Evolutionary conservation across 345 rosid species (phyloP).

Genomic region (Eucalyptus dawsonii): DNA sequence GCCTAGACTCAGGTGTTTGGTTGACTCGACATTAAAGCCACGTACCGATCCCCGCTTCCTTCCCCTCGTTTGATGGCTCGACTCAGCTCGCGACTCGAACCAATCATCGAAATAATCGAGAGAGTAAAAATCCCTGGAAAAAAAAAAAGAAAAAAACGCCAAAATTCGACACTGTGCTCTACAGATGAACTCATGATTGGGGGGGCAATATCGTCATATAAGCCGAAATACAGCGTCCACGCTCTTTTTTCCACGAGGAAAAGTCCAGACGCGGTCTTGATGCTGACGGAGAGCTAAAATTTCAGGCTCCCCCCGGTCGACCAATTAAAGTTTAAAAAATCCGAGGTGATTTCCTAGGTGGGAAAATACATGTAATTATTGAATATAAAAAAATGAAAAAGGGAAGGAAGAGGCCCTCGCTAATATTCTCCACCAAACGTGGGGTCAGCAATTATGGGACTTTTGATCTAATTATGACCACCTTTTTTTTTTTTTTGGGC

Average conservation of each 20-base stretch:
- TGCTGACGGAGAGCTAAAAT: background rate
- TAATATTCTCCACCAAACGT: background rate
- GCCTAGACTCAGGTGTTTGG: background rate
- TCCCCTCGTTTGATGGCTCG: background rate
- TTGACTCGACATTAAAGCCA: background rate
- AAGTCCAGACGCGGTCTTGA: background rate
- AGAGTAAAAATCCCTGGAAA: background rate
- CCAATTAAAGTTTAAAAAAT: background rate
- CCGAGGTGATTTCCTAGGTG: background rate
- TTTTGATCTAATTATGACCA: background rate
- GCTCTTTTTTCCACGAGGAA: background rate
- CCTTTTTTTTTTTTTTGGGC: background rate
- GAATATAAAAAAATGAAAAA: background rate
- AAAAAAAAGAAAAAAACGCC: background rate
- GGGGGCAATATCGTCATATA: background rate
- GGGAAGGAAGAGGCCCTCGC: background rate
- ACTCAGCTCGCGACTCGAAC: background rate
- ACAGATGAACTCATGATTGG: background rate
- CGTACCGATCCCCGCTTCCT: background rate
- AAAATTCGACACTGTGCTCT: background rate
- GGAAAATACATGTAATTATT: background rate
- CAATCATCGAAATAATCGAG: background rate
- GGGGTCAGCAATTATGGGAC: background rate
- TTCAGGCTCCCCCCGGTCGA: background rate
- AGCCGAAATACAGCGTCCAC: background rate